These are phyloP conservation scores for Prunus mume DNA, from an alignment of 306 rosid genomes.

Conservation along the genomic window DNA sequence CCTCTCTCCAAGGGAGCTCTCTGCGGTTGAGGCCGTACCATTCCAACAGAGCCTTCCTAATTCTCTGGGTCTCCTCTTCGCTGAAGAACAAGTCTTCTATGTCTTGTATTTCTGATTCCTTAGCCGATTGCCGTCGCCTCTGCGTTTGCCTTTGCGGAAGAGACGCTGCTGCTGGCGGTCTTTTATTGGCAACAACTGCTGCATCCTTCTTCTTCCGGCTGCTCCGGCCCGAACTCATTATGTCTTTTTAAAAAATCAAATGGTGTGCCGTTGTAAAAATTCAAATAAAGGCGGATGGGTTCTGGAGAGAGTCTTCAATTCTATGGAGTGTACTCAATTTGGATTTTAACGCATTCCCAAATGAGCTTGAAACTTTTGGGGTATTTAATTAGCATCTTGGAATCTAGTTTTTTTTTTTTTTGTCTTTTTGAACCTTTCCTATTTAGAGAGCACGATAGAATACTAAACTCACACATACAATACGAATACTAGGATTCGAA, in stretches of 20 bases:
- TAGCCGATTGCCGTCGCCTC: constrained; percentile 1
- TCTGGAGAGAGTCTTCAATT: too few species aligned
- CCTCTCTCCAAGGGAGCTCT: constrained; percentile 82
- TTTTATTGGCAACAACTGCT: neutral
- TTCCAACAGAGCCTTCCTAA: constrained; percentile 51
- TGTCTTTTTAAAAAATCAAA: neutral
- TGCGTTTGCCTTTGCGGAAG: neutral
- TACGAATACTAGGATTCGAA: too few species aligned
- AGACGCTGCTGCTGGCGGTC: neutral
- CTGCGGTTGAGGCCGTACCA: constrained; percentile 74
- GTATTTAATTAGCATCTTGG: too few species aligned
- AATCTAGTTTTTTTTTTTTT: too few species aligned
- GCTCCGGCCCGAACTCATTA: neutral
- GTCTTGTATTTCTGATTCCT: constrained; percentile 25
- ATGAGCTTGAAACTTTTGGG: too few species aligned
- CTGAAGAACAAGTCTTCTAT: constrained; percentile 66
- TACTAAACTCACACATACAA: too few species aligned
- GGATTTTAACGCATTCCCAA: too few species aligned
- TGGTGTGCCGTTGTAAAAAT: too few species aligned
- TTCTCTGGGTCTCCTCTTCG: constrained; percentile 37
- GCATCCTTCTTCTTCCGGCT: neutral
- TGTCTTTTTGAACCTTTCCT: too few species aligned
- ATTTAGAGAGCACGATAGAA: too few species aligned
- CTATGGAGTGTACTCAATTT: too few species aligned
- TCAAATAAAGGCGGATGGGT: too few species aligned